Evolutionary conservation across 2,329 filamentous ascomycete genomes (phyloP).

Genomic region (Keithomyces neogunnii): DNA sequence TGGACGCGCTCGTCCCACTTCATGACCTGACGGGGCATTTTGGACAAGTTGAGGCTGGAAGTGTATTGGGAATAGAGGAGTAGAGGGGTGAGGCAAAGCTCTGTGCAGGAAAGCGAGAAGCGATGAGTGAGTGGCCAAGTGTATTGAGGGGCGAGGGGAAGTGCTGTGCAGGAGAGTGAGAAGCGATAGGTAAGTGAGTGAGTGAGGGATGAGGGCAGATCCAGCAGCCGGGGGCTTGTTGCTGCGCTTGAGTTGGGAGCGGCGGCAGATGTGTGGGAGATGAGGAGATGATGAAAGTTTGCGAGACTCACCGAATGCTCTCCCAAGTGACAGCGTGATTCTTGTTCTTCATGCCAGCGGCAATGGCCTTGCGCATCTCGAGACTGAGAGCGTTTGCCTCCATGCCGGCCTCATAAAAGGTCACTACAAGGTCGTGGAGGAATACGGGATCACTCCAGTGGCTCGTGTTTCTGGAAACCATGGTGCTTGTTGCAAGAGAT

Average conservation of each 20-base stretch:
- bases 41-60: neutral
- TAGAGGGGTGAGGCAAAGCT: neutral
- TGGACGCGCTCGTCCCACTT: conserved; percentile 35
- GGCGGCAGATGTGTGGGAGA: neutral
- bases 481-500: conserved; percentile 1
- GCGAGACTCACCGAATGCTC: conserved; percentile 31
- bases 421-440: conserved; percentile 24
- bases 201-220: neutral
- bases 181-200: neutral
- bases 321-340: conserved; percentile 34
- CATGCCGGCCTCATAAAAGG: conserved; percentile 22
- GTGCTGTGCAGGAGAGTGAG: neutral
- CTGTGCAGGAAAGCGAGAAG: neutral
- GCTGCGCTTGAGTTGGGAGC: neutral
- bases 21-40: conserved; percentile 19
- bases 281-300: neutral
- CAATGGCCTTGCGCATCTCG: conserved; percentile 21
- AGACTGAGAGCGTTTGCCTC: conserved; percentile 17
- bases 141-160: neutral
- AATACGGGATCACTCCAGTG: conserved; percentile 25
- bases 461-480: conserved; percentile 13
- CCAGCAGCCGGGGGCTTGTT: neutral
- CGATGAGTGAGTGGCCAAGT: neutral
- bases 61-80: neutral
- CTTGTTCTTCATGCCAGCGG: conserved; percentile 20